These are phyloP conservation scores for Casuarina glauca DNA, from an alignment of 306 rosid genomes.

Conservation along the genomic window DNA sequence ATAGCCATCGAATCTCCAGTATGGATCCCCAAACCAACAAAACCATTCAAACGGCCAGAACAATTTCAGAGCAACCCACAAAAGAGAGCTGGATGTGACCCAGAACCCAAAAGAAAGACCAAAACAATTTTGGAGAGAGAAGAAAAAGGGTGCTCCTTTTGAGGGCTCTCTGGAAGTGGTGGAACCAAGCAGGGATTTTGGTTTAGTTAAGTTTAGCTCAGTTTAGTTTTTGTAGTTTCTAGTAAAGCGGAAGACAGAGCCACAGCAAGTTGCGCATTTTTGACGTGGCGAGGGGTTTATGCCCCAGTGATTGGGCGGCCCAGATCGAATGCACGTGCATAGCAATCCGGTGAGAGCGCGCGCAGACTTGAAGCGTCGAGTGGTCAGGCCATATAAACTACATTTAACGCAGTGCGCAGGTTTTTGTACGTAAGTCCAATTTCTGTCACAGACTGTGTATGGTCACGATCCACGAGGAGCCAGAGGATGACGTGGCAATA, in stretches of 20 bases:
- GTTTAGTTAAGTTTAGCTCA: neutral
- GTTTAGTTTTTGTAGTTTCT: neutral
- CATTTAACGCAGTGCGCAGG: neutral
- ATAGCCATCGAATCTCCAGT: slow-evolving; percentile 44
- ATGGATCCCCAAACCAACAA: slow-evolving; percentile 12
- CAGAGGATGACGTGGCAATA: slow-evolving; percentile 32
- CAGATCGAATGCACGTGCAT: slow-evolving; percentile 28
- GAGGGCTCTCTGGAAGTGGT: slow-evolving; percentile 23
- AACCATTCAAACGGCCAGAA: slow-evolving; percentile 23
- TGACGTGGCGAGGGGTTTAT: neutral
- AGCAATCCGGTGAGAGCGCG: slow-evolving; percentile 7
- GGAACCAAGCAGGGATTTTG: slow-evolving; percentile 1
- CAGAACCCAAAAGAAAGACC: slow-evolving; percentile 18
- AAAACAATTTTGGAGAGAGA: slow-evolving; percentile 21
- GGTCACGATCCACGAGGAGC: slow-evolving; percentile 24
- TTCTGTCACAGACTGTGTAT: neutral
- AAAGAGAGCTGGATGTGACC: neutral
- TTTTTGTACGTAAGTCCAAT: slow-evolving; percentile 5
- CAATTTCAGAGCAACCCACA: slow-evolving; percentile 35
- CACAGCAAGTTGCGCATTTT: neutral
- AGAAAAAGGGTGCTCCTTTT: slow-evolving; percentile 44
- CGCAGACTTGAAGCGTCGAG: slow-evolving; percentile 8
- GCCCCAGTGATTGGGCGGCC: slow-evolving; percentile 37
- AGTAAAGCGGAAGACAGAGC: neutral
- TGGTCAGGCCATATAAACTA: neutral